These are phyloP conservation scores for Saccharomycopsis capsularis DNA, from an alignment of 805 yeast species.

Conservation along the genomic window DNA sequence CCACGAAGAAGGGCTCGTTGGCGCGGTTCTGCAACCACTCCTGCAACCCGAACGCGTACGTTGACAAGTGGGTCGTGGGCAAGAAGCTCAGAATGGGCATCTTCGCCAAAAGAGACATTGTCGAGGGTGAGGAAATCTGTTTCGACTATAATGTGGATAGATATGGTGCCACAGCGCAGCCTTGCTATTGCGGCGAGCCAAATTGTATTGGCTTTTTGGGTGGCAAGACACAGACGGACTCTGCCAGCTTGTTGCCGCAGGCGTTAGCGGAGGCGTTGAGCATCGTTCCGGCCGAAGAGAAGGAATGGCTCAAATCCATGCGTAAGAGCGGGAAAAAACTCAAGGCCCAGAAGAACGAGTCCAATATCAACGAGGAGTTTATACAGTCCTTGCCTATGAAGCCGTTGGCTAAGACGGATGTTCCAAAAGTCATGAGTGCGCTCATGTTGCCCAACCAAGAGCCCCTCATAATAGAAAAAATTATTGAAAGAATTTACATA, in stretches of 20 bases:
- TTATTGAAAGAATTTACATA: constrained; percentile 59
- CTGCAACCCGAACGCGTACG: constrained; percentile 89
- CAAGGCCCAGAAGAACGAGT: constrained; percentile 45
- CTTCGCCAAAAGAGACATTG: constrained; percentile 71
- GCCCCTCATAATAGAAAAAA: constrained; percentile 49
- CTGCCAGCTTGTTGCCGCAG: constrained; percentile 78
- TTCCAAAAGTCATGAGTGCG: constrained; percentile 73
- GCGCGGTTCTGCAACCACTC: constrained; percentile 95
- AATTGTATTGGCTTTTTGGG: constrained; percentile 93
- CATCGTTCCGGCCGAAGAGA: constrained; percentile 59
- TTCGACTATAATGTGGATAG: constrained; percentile 62
- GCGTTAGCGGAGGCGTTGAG: constrained; percentile 82
- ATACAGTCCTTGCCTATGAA: constrained; percentile 50
- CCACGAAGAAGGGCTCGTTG: constrained; percentile 79
- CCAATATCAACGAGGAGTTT: constrained; percentile 57
- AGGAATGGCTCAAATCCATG: constrained; percentile 61
- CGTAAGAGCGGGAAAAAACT: constrained; percentile 40
- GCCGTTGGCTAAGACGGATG: constrained; percentile 46
- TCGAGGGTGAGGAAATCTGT: constrained; percentile 81
- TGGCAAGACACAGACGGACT: constrained; percentile 94
- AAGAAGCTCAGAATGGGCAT: constrained; percentile 83
- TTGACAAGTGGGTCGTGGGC: constrained; percentile 96
- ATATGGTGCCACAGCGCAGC: constrained; percentile 91
- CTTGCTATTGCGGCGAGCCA: constrained; percentile 88
- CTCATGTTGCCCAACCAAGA: constrained; percentile 68